These are phyloP conservation scores for Trametes punicea DNA, from an alignment of 768 basidiomycete species.

Conservation along the genomic window DNA sequence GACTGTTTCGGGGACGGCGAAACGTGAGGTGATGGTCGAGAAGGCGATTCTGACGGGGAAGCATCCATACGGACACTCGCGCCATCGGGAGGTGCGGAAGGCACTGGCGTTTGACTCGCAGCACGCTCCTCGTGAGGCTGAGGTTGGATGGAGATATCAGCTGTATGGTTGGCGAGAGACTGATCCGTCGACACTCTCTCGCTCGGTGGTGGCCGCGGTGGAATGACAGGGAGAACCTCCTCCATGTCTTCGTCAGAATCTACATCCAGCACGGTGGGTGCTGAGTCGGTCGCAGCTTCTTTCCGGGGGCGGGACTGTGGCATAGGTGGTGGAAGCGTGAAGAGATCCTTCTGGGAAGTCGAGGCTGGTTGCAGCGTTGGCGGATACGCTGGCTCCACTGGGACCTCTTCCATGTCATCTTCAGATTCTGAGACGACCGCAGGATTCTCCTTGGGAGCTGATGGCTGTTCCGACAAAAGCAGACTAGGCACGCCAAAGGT, in stretches of 20 bases:
- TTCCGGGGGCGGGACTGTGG: no score
- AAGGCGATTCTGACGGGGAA: background rate
- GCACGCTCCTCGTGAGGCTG: background rate
- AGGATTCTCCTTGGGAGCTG: background rate
- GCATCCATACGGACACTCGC: background rate
- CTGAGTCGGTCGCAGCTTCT: background rate
- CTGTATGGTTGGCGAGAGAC: background rate
- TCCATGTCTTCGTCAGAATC: slow-evolving; percentile 42
- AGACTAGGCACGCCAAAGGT: slow-evolving; percentile 39
- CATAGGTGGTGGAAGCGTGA: background rate
- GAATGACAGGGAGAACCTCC: slow-evolving; percentile 28
- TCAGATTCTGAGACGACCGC: slow-evolving; percentile 27
- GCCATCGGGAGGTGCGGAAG: background rate
- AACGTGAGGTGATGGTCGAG: background rate
- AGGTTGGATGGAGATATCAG: background rate
- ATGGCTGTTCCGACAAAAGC: slow-evolving; percentile 18
- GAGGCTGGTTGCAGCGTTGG: background rate
- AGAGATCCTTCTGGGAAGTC: background rate
- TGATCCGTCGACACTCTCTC: background rate
- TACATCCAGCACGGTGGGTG: background rate
- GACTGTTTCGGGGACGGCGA: background rate
- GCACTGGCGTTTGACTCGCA: background rate
- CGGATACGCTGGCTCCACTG: slow-evolving; percentile 1
- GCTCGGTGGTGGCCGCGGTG: background rate
- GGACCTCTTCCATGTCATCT: slow-evolving; percentile 37